These are phyloP conservation scores for Salix brachista DNA, from an alignment of 345 rosid species.

Conservation along the genomic window DNA sequence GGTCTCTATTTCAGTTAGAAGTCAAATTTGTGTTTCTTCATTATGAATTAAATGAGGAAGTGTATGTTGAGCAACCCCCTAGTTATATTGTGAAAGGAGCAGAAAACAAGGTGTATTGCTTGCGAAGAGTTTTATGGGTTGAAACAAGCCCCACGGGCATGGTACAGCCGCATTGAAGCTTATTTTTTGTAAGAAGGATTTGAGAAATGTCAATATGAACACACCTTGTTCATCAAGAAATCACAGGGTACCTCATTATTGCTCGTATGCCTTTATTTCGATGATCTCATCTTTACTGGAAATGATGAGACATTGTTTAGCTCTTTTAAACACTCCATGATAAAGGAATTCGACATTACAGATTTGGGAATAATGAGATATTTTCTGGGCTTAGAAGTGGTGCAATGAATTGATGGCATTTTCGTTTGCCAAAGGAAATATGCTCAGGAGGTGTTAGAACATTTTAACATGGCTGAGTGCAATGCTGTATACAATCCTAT, in stretches of 20 bases:
- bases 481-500: not conserved
- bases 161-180: not conserved
- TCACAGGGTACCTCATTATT: not conserved
- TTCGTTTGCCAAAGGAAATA: not conserved
- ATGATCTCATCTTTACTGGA: not conserved
- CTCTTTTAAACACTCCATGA: not conserved
- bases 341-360: not conserved
- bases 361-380: not conserved
- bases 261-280: not conserved
- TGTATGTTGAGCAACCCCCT: constrained; percentile 11
- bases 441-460: not conserved
- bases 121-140: not conserved
- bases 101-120: not conserved
- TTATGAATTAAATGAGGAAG: not conserved
- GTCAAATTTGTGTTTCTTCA: not conserved
- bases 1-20: not conserved
- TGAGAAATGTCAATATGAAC: not conserved
- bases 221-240: not conserved
- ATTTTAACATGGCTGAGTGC: not conserved
- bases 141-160: not conserved
- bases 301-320: not conserved
- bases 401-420: not conserved
- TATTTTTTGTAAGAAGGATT: not conserved
- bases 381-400: not conserved
- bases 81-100: not conserved